These are phyloP conservation scores for Fomitopsis betulina DNA, from an alignment of 1,284 basidiomycete genomes.

Conservation along the genomic window DNA sequence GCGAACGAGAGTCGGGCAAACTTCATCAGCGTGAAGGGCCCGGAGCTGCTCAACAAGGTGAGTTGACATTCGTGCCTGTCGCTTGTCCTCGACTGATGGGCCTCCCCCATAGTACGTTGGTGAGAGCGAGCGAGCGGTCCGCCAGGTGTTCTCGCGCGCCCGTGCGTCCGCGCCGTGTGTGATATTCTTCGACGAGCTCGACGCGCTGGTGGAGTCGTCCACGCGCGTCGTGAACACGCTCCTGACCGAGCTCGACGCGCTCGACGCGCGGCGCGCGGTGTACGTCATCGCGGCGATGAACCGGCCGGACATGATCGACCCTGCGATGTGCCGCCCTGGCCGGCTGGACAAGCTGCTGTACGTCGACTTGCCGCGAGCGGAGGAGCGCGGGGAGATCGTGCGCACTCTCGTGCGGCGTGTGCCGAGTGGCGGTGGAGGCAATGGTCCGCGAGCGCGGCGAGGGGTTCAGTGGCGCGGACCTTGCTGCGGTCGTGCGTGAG, in stretches of 20 bases:
- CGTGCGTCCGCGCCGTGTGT: constrained; percentile 87
- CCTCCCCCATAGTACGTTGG: constrained; percentile 80
- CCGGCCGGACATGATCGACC: constrained; percentile 39
- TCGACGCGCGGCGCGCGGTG: constrained; percentile 86
- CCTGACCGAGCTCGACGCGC: constrained; percentile 92
- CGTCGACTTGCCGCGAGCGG: too few species aligned
- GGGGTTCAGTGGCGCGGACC: constrained; percentile 90
- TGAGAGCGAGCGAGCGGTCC: constrained; percentile 92
- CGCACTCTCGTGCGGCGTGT: too few species aligned
- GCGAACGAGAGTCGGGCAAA: constrained; percentile 94
- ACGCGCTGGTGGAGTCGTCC: constrained; percentile 95
- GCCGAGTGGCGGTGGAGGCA: constrained; percentile 35
- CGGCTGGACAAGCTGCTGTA: too few species aligned
- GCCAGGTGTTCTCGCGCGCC: constrained; percentile 90
- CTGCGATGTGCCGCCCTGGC: too few species aligned
- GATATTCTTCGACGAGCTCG: constrained; percentile 95
- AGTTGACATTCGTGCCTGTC: constrained; percentile 10
- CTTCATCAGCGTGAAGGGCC: constrained; percentile 97
- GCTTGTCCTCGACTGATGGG: neutral
- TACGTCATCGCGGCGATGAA: constrained; percentile 98
- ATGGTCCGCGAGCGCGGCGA: constrained; percentile 64
- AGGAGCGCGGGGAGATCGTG: too few species aligned
- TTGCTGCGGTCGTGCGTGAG: constrained; percentile 84
- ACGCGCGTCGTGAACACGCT: constrained; percentile 98
- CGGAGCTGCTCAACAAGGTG: constrained; percentile 94